Conservation (phyloP, 768 basidiomycete species). For the Leucosporidium yakuticum region DNA sequence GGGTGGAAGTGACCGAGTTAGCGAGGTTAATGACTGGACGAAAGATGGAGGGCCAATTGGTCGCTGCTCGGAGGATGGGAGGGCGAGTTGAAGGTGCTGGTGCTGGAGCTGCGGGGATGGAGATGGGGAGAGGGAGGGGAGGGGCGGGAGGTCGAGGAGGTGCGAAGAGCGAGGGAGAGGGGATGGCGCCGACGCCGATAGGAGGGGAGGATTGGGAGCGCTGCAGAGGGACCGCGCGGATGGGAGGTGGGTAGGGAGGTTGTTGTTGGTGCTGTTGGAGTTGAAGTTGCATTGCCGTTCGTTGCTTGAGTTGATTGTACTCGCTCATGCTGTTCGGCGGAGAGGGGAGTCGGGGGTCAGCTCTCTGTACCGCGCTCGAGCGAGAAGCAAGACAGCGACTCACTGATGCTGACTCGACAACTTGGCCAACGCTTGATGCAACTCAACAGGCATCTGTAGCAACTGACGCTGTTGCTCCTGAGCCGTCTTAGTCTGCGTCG, state of each 20-base stretch:
- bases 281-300: constrained; percentile 7
- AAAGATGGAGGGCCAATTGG: not conserved
- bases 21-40: not conserved
- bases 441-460: not conserved
- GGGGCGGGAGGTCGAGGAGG: not conserved
- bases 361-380: not conserved
- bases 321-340: constrained; percentile 18
- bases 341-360: not conserved
- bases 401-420: constrained; percentile 29
- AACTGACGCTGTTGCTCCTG: constrained; percentile 5
- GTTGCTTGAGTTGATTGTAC: constrained; percentile 29
- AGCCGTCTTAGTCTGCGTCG: not conserved
- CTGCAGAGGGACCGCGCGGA: constrained; percentile 1
- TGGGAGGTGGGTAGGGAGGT: not conserved
- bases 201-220: constrained; percentile 6
- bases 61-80: not conserved
- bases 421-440: not conserved
- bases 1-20: not conserved
- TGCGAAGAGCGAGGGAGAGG: not conserved
- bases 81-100: not conserved
- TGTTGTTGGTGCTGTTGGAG: not conserved
- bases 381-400: not conserved
- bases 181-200: not conserved
- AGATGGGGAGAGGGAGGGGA: not conserved
- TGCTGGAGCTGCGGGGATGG: not conserved